Conservation (phyloP, 768 basidiomycete genomes). For the Suillus hirtellus region DNA sequence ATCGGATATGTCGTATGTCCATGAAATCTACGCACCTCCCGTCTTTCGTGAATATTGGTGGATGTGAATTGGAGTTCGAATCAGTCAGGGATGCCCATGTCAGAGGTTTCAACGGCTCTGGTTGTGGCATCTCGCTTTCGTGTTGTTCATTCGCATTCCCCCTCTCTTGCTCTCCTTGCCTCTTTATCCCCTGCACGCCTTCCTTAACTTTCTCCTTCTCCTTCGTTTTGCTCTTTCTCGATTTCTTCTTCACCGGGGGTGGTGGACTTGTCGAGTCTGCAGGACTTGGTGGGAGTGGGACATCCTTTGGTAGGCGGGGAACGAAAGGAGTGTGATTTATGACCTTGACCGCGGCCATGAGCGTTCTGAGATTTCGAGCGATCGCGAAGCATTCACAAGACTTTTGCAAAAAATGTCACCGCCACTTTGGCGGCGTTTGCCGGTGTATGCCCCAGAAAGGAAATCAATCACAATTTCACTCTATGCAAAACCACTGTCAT, state of each 20-base stretch:
- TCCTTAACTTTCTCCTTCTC: conserved; percentile 36
- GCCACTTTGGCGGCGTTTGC: conserved; percentile 16
- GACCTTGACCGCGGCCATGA: conserved; percentile 20
- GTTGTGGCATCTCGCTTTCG: conserved; percentile 20
- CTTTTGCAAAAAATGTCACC: conserved; percentile 13
- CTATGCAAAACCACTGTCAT: neutral
- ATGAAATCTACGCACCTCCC: conserved; percentile 58
- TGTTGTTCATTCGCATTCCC: conserved; percentile 16
- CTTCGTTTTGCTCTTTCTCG: conserved; percentile 44
- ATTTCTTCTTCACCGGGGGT: conserved; percentile 25
- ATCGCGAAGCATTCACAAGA: conserved; percentile 10
- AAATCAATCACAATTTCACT: neutral
- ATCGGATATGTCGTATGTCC: conserved; percentile 13
- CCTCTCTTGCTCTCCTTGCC: conserved; percentile 10
- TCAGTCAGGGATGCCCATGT: conserved; percentile 74
- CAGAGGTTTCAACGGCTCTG: conserved; percentile 39
- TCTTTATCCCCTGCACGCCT: conserved; percentile 21
- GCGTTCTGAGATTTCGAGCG: conserved; percentile 6
- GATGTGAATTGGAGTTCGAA: conserved; percentile 57
- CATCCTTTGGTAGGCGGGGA: conserved; percentile 40
- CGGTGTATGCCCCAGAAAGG: conserved; percentile 6
- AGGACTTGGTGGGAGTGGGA: conserved; percentile 33
- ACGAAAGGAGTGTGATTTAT: conserved; percentile 17
- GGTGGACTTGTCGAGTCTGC: conserved; percentile 19
- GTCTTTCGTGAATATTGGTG: conserved; percentile 86